Evolutionary conservation across 2,329 filamentous ascomycete genomes (phyloP).

Genomic region (Berkeleyomyces rouxiae): DNA sequence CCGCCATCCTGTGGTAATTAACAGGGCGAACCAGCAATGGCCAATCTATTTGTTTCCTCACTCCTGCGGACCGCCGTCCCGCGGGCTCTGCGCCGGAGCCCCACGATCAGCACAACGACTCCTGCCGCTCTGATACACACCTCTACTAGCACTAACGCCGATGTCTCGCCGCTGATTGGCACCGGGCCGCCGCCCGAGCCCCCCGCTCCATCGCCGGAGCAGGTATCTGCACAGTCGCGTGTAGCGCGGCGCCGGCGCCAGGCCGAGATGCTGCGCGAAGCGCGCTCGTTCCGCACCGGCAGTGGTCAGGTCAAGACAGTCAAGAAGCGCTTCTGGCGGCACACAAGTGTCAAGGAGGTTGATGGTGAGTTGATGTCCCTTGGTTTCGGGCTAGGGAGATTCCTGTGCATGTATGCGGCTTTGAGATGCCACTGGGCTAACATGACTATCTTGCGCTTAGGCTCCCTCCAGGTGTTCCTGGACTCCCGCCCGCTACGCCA

Average conservation of each 20-base stretch:
- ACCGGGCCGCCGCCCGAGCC: slow-evolving; percentile 42
- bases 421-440: no score
- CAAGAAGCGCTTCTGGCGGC: slow-evolving; percentile 75
- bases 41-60: not conserved
- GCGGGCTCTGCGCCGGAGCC: not conserved
- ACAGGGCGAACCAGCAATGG: not conserved
- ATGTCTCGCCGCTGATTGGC: slow-evolving; percentile 36
- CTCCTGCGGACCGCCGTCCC: not conserved
- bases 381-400: not conserved
- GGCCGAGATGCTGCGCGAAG: slow-evolving; percentile 36
- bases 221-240: slow-evolving; percentile 22
- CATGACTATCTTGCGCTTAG: slow-evolving; percentile 17
- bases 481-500: slow-evolving; percentile 68
- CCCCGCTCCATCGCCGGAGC: slow-evolving; percentile 28
- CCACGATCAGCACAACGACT: not conserved
- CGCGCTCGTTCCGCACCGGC: slow-evolving; percentile 29
- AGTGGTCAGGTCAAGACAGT: slow-evolving; percentile 24
- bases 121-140: slow-evolving; percentile 17
- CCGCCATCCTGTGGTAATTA: not conserved
- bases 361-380: slow-evolving; percentile 32
- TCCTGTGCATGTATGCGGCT: not conserved
- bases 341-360: slow-evolving; percentile 53
- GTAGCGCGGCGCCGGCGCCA: slow-evolving; percentile 36
- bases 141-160: slow-evolving; percentile 24
- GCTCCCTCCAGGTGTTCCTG: slow-evolving; percentile 47